These are phyloP conservation scores for Salix dunnii DNA, from an alignment of 345 rosid species.

Conservation along the genomic window DNA sequence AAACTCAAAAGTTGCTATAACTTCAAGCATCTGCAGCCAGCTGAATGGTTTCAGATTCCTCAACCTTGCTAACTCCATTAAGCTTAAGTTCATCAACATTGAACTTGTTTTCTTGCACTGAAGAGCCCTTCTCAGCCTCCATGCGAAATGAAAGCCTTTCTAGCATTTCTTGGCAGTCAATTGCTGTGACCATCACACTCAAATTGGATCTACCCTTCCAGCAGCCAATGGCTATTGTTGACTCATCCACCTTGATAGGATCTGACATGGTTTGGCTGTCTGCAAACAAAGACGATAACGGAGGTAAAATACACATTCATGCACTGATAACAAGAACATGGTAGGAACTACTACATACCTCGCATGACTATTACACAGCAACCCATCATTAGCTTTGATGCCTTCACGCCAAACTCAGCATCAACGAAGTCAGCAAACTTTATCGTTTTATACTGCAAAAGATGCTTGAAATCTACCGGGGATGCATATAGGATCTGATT, in stretches of 20 bases:
- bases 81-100: conserved; percentile 19
- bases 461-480: conserved; percentile 70
- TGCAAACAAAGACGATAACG: conserved; percentile 12
- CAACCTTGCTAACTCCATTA: conserved; percentile 17
- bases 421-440: conserved; percentile 67
- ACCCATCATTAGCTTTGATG: conserved; percentile 68
- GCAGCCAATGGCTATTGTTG: conserved; percentile 83
- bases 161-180: conserved; percentile 74
- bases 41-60: conserved; percentile 7
- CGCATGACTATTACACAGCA: conserved; percentile 70
- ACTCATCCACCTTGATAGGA: conserved; percentile 36
- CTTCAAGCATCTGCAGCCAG: conserved; percentile 2
- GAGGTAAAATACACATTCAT: not conserved
- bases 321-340: not conserved
- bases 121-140: conserved; percentile 25
- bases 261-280: conserved; percentile 35
- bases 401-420: conserved; percentile 62
- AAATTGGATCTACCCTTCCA: conserved; percentile 82
- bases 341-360: conserved; percentile 39
- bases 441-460: conserved; percentile 69
- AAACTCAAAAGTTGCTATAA: not conserved
- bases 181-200: conserved; percentile 80
- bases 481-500: conserved; percentile 73
- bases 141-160: conserved; percentile 55
- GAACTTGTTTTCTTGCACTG: conserved; percentile 18